phyloP scores from a whole-genome alignment of 2,329 filamentous ascomycete species.

The Trichoderma afroharzianum region DNA sequence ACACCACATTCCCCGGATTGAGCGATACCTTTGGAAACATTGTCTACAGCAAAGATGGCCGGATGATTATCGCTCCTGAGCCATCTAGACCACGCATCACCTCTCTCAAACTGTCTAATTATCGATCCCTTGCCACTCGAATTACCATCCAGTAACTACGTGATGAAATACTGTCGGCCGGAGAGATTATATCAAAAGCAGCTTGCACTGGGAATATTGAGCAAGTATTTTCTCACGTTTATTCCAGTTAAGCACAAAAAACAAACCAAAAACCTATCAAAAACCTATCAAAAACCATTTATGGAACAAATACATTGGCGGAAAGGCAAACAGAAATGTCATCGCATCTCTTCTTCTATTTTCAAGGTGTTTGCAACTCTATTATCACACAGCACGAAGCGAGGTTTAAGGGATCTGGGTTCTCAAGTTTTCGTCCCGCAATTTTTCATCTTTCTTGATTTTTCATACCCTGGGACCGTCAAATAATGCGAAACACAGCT shows the following conservation, averaged over 20 bases:
- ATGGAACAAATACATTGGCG: background rate
- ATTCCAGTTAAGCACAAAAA: background rate
- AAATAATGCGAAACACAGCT: constrained; percentile 13
- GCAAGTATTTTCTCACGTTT: background rate
- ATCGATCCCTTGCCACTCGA: constrained; percentile 45
- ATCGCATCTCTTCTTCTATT: background rate
- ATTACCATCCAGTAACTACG: constrained; percentile 34
- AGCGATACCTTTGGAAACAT: constrained; percentile 61
- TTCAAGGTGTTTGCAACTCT: constrained; percentile 7
- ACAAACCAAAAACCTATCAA: background rate
- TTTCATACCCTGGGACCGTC: constrained; percentile 18
- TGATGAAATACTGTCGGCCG: background rate
- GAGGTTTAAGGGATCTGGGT: background rate
- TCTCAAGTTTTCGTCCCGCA: background rate
- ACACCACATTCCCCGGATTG: constrained; percentile 57
- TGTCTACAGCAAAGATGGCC: constrained; percentile 56
- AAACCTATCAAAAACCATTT: background rate
- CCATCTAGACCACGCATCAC: constrained; percentile 50
- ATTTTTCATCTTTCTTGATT: background rate
- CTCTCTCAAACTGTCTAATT: constrained; percentile 57
- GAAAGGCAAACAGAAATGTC: background rate
- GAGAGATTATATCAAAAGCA: background rate
- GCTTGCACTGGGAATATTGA: background rate
- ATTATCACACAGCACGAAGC: constrained; percentile 2
- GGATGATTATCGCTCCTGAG: constrained; percentile 54